phyloP scores from a whole-genome alignment of 2,329 filamentous ascomycete genomes.

The Emergomyces pasteurianus region DNA sequence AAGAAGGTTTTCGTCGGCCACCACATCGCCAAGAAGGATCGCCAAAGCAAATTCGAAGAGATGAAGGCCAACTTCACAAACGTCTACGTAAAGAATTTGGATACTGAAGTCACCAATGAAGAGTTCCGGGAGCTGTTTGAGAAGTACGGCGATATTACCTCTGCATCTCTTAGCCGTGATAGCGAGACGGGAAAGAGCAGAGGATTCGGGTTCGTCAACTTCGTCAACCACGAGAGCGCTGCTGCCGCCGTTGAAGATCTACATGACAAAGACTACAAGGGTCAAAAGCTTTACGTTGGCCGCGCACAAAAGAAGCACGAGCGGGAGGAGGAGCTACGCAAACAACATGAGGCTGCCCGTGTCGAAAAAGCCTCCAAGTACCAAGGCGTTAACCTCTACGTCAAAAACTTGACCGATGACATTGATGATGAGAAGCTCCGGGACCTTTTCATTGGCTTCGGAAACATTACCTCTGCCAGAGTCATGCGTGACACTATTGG shows the following conservation, averaged over 20 bases:
- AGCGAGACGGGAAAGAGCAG: slow-evolving; percentile 76
- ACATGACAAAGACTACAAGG: slow-evolving; percentile 82
- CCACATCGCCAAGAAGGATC: slow-evolving; percentile 99
- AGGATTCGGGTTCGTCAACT: slow-evolving; percentile 95
- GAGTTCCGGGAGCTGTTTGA: slow-evolving; percentile 91
- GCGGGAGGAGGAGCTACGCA: slow-evolving; percentile 97
- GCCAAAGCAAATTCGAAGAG: slow-evolving; percentile 99
- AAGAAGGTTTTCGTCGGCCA: slow-evolving; percentile 99
- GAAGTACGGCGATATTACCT: slow-evolving; percentile 87
- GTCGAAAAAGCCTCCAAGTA: slow-evolving; percentile 99
- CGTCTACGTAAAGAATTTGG: slow-evolving; percentile 98
- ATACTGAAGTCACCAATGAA: slow-evolving; percentile 71
- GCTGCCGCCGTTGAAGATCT: slow-evolving; percentile 78
- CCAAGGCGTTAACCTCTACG: slow-evolving; percentile 97
- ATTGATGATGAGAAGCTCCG: slow-evolving; percentile 97
- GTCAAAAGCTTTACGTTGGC: slow-evolving; percentile 93
- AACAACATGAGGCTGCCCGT: slow-evolving; percentile 95
- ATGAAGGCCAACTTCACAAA: slow-evolving; percentile 99
- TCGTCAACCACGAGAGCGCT: slow-evolving; percentile 79
- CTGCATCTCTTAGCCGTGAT: slow-evolving; percentile 83
- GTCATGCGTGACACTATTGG: slow-evolving; percentile 83
- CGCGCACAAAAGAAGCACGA: slow-evolving; percentile 99
- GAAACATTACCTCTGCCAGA: slow-evolving; percentile 95
- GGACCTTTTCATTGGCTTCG: slow-evolving; percentile 80
- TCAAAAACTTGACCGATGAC: slow-evolving; percentile 97